Evolutionary conservation across 2,329 filamentous ascomycete genomes (phyloP).

Genomic region (Penicillium sp.): DNA sequence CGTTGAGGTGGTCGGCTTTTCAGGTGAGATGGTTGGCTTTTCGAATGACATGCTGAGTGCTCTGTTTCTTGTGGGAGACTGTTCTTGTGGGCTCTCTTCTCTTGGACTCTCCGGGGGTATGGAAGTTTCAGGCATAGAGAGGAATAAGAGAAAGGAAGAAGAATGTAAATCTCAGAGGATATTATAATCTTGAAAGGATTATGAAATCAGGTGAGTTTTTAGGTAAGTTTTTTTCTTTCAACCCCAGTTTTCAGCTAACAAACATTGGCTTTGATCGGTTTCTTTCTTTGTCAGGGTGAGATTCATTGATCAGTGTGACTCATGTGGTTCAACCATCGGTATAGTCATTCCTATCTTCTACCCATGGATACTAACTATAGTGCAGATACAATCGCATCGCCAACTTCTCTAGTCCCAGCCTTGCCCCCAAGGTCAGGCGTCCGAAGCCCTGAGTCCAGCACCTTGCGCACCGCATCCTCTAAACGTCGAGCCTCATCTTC

Average conservation of each 20-base stretch:
- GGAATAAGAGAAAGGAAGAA: neutral
- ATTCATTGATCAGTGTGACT: neutral
- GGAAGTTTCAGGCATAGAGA: neutral
- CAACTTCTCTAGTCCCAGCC: conserved; percentile 68
- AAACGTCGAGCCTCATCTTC: conserved; percentile 72
- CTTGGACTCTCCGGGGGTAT: neutral
- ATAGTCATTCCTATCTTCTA: neutral
- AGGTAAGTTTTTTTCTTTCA: neutral
- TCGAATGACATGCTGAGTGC: conserved; percentile 6
- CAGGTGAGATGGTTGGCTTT: neutral
- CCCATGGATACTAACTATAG: conserved; percentile 49
- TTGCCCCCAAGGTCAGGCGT: conserved; percentile 80
- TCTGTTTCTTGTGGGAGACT: neutral
- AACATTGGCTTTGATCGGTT: conserved; percentile 6
- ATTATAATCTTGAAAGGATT: neutral
- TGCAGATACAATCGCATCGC: conserved; percentile 72
- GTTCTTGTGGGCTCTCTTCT: neutral
- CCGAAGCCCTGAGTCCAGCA: conserved; percentile 71
- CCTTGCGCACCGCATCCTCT: conserved; percentile 73
- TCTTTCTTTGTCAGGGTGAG: neutral
- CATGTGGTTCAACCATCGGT: neutral
- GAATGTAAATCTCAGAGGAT: neutral
- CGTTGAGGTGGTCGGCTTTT: neutral
- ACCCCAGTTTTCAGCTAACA: neutral
- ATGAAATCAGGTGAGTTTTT: neutral